Conservation (phyloP, 2,329 filamentous ascomycete species). For the Bipolaris gigantea region DNA sequence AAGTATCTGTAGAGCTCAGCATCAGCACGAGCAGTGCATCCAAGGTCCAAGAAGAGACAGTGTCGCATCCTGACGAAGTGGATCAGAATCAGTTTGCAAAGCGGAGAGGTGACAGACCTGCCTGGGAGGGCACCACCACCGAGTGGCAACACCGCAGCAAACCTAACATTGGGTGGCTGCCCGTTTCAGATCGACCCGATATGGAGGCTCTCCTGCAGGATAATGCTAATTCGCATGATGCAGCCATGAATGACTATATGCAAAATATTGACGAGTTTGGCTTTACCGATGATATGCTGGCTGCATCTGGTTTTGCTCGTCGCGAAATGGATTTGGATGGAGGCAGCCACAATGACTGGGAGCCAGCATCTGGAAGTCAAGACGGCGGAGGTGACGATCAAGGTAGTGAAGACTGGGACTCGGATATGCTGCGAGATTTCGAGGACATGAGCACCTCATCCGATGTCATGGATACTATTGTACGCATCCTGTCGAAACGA, state of each 20-base stretch:
- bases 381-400: conserved; percentile 13
- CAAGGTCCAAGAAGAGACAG: conserved; percentile 8
- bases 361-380: conserved; percentile 21
- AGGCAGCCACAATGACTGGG: conserved; percentile 40
- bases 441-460: conserved; percentile 56
- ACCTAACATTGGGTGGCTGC: conserved; percentile 42
- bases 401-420: conserved; percentile 47
- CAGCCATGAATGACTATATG: conserved; percentile 69
- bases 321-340: conserved; percentile 40
- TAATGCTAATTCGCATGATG: conserved; percentile 25
- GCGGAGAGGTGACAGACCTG: conserved; percentile 30
- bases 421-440: conserved; percentile 51
- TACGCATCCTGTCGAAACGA: conserved; percentile 51
- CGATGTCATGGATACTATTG: conserved; percentile 48
- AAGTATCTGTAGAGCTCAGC: conserved; percentile 10
- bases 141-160: conserved; percentile 42
- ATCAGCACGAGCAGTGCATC: conserved; percentile 10
- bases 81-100: conserved; percentile 27
- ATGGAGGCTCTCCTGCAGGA: conserved; percentile 27
- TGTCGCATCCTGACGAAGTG: conserved; percentile 30
- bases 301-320: conserved; percentile 32
- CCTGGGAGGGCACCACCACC: conserved; percentile 36
- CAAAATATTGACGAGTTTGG: conserved; percentile 62
- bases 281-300: conserved; percentile 31
- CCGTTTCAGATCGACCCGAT: conserved; percentile 22